Evolutionary conservation across 768 basidiomycete genomes (phyloP).

Genomic region (Lentinula raphanica): DNA sequence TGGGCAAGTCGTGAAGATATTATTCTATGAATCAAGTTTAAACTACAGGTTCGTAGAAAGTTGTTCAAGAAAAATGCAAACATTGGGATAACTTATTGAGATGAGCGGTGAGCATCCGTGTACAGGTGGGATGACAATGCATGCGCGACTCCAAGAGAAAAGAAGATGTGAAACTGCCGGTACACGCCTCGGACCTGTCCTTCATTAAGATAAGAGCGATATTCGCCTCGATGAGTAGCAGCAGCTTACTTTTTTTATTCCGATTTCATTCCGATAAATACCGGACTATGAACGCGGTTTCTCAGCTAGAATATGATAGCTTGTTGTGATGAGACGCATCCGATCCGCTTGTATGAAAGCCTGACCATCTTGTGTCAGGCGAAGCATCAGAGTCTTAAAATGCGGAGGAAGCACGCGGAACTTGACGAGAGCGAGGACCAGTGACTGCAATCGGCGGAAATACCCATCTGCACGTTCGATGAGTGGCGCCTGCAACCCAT

Average conservation of each 20-base stretch:
- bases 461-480: slow-evolving; percentile 4
- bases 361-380: background rate
- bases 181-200: background rate
- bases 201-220: background rate
- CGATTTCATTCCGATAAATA: background rate
- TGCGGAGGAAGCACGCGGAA: background rate
- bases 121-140: background rate
- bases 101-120: background rate
- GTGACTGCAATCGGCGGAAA: slow-evolving; percentile 1
- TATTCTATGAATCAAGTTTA: background rate
- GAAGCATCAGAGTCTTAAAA: background rate
- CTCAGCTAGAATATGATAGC: slow-evolving; percentile 3
- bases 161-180: background rate
- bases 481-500: slow-evolving; percentile 1
- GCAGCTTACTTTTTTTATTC: background rate
- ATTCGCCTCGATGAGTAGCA: background rate
- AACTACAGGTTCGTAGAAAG: background rate
- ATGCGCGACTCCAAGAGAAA: background rate
- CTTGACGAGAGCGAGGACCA: background rate
- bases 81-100: background rate
- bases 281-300: background rate
- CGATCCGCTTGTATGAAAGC: background rate
- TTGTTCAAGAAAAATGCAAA: background rate
- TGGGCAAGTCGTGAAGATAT: background rate
- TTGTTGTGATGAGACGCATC: slow-evolving; percentile 3